Evolutionary conservation across 805 yeast genomes (phyloP), one percentile per base, ranked within the genome.

Genomic region (Candida parachauliodes): DNA sequence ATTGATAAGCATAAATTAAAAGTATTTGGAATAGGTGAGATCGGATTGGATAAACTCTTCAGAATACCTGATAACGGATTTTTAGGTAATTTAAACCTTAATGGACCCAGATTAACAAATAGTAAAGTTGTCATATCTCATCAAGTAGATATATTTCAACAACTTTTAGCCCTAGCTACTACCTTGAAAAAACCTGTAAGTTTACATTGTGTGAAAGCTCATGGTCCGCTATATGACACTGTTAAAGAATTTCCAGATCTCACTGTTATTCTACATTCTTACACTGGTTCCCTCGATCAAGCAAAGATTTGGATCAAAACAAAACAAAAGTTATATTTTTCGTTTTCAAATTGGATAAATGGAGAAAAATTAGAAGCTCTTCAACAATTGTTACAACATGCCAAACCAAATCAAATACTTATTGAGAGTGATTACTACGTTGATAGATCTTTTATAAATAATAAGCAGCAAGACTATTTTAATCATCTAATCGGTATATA

Each of bases 31-130:
- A 67, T 91, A 8, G 98, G 98, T 1, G 98, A 91, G 50, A 72
- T 88, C n/a, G 98, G 98, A 0, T 61, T 93, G 2, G 98, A 91
- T 56, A 84, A 81, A 55, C 52, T 77, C 21, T 85, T 86, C 51
- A 59, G 85, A 25, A 56, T 89, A 3, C 95, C 94, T 2, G 49
- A 57, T 39, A 62, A 61, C 40, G 88, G 88, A 2, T 78, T 56
- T 51, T 64, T 62, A 40, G 81, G 81, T 2, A 61, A 65, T 41
- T 44, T 43, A 14, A 28, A 34, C 9, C 37, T 37, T n/a, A 33
- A 28, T 3, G 41, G 29, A 11, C 36, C 36, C 11, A 68, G 47
- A 37, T 50, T 68, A 28, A 51, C 70, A 5, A 35, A 65, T n/a
- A 75, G 74, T 40, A 68, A 71, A 42, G 89, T 87, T 1, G 53